Evolutionary conservation across 2,329 filamentous ascomycete species (phyloP).

Genomic region (Diaporthe sp.): DNA sequence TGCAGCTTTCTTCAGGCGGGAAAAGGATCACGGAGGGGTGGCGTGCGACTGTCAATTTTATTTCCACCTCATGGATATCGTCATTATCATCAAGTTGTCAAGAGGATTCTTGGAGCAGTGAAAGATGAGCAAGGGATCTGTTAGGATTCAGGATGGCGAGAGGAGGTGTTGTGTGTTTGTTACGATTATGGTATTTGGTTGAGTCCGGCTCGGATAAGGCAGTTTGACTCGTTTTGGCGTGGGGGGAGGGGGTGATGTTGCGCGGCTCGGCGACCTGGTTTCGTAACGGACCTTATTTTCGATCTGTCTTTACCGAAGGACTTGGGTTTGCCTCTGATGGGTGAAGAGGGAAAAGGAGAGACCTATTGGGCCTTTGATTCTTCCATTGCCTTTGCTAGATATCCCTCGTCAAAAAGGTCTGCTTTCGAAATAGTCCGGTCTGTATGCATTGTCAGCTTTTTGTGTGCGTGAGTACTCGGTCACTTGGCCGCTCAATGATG

Average conservation of each 20-base stretch:
- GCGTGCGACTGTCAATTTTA: not conserved
- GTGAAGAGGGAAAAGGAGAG: not conserved
- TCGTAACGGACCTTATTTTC: not conserved
- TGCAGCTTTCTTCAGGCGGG: constrained; percentile 13
- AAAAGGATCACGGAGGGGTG: not conserved
- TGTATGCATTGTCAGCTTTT: not conserved
- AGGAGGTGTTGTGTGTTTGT: not conserved
- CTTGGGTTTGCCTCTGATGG: not conserved
- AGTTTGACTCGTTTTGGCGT: not conserved
- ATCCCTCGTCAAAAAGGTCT: constrained; percentile 22
- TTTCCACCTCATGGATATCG: not conserved
- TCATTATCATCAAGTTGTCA: not conserved
- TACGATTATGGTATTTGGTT: not conserved
- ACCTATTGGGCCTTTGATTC: not conserved
- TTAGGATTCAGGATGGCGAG: constrained; percentile 16
- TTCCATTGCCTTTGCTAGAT: constrained; percentile 16
- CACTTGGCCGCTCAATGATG: not conserved
- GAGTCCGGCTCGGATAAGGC: not conserved
- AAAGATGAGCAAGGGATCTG: not conserved
- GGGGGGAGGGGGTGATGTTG: too few relatives aligned
- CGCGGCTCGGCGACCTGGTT: not conserved
- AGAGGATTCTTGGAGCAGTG: not conserved
- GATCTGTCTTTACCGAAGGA: constrained; percentile 18
- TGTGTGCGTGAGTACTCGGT: not conserved
- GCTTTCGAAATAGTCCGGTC: not conserved